These are phyloP conservation scores for Falciphora oryzae DNA, from an alignment of 2,329 filamentous ascomycete species.

Conservation along the genomic window DNA sequence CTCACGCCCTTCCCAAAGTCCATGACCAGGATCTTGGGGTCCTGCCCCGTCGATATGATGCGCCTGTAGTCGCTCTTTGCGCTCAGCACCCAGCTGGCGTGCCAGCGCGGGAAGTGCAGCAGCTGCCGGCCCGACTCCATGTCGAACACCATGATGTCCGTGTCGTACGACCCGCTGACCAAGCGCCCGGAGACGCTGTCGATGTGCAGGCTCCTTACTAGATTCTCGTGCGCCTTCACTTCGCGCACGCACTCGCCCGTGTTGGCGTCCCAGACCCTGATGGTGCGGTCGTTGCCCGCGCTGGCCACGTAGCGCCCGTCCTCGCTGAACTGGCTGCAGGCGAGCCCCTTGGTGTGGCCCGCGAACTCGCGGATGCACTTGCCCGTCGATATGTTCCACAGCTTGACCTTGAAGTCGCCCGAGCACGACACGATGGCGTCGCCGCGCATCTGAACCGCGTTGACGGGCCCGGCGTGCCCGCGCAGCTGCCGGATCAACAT, in stretches of 20 bases:
- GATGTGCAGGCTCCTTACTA: constrained; percentile 87
- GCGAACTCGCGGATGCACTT: constrained; percentile 85
- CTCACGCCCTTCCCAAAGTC: constrained; percentile 70
- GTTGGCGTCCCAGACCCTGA: constrained; percentile 92
- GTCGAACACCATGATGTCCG: constrained; percentile 91
- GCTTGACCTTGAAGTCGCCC: constrained; percentile 85
- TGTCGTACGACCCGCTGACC: constrained; percentile 89
- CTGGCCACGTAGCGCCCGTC: constrained; percentile 91
- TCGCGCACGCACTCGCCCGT: constrained; percentile 78
- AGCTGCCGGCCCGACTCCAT: constrained; percentile 72
- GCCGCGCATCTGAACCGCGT: constrained; percentile 90
- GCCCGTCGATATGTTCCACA: constrained; percentile 91
- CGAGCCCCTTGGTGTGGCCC: constrained; percentile 87
- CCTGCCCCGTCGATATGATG: constrained; percentile 91
- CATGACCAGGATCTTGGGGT: constrained; percentile 85
- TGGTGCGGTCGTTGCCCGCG: constrained; percentile 90
- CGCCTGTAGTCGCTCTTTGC: constrained; percentile 94
- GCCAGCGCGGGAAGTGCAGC: constrained; percentile 89
- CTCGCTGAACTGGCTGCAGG: constrained; percentile 92
- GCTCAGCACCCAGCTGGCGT: constrained; percentile 91
- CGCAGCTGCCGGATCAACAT: constrained; percentile 69
- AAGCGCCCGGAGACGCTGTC: constrained; percentile 82
- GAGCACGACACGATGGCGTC: constrained; percentile 91
- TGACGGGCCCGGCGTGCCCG: constrained; percentile 88
- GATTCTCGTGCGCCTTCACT: constrained; percentile 74